Evolutionary conservation across 1,284 basidiomycete genomes (phyloP).

Genomic region (Cutaneotrichosporon spelunceum): DNA sequence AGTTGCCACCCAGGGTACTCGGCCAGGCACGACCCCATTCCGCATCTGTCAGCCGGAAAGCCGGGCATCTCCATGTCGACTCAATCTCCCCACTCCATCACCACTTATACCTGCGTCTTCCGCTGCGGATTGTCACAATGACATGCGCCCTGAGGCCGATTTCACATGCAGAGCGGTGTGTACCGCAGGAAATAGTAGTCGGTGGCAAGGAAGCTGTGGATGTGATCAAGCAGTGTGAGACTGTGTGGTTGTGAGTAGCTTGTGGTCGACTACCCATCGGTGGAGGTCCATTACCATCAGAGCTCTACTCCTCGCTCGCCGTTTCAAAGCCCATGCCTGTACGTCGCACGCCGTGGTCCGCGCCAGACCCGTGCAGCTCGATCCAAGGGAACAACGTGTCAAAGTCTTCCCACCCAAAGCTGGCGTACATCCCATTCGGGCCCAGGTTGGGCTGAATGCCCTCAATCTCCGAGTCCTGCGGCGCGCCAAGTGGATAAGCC

Average conservation of each 20-base stretch:
- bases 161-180: no score
- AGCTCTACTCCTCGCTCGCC: constrained; percentile 3
- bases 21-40: no score
- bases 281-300: neutral
- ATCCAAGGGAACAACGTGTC: constrained; percentile 43
- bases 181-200: neutral
- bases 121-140: neutral
- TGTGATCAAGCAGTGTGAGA: neutral
- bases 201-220: neutral
- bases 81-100: no score
- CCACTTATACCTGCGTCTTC: neutral
- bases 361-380: constrained; percentile 33
- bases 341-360: constrained; percentile 30
- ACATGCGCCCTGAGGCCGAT: no score
- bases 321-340: constrained; percentile 40
- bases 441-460: constrained; percentile 39
- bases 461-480: constrained; percentile 27
- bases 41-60: no score
- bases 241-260: neutral
- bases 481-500: constrained; percentile 29
- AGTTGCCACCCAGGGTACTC: neutral
- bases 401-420: constrained; percentile 47
- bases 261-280: no score
- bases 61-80: no score
- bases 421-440: constrained; percentile 45